Base-by-base conservation (phyloP, 345 rosid species). In the Eucalyptus urophylla region DNA sequence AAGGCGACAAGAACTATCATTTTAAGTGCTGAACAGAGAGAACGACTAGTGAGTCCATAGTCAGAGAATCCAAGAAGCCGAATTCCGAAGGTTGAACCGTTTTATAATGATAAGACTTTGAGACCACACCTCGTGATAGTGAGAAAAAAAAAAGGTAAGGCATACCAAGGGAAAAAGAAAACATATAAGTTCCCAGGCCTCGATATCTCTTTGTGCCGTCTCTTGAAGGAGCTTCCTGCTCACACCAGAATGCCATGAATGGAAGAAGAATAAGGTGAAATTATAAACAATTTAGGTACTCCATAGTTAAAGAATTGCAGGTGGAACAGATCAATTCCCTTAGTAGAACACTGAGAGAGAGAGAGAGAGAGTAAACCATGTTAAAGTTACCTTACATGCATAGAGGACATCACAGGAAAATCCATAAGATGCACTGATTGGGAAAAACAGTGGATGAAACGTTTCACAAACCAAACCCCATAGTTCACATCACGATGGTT, bases 121-220 rank as follows among this genome's bases (percentile, higher is more conserved):
- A 44, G 58, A 37, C 83, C 83, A 72, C 0, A 3, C 0, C 45
- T 72, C 14, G 3, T 21, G 15, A 76, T 21, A 19, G 22, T 4
- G 56, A 37, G 19, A 89, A 65, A 90, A 76, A 76, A 88, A 62
- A 89, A 49, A 37, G 27, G 27, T 76, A 37, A 3, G 83, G 31
- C 56, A 14, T 54, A 17, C 88, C 72, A 89, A 29, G 87, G 76
- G 67, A 89, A 60, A 89, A 58, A 89, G 29, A 80, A 86, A 33
- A 14, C 95, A 60, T 94, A 94, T 97, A 69, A 97, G 97, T 91
- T 97, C 98, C 98, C 98, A 96, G 50, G 95, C 96, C 92, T 95
- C 96, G 80, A 94, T 86, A 76, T 92, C 90, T 91, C 93, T 94
- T 60, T 87, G 88, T 86, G 96, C 86, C 88, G 92, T 87, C 89